These are phyloP conservation scores for Suillus decipiens DNA, from an alignment of 768 basidiomycete genomes.

Conservation along the genomic window DNA sequence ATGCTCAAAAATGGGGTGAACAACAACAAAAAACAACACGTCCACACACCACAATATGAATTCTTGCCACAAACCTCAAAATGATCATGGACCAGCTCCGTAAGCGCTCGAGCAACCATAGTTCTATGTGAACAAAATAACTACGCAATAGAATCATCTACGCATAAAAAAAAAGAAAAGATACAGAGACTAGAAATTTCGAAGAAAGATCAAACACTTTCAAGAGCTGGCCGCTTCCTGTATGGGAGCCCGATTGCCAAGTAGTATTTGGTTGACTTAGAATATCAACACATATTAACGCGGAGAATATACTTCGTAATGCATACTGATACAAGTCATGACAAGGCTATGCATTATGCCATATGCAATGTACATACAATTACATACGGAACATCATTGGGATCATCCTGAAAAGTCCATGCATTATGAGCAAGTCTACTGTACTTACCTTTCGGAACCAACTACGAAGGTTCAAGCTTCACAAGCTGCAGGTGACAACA, in stretches of 20 bases:
- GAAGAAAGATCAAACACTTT: conserved; percentile 54
- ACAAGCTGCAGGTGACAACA: no score
- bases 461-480: no score
- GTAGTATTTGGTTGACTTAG: neutral
- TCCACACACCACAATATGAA: conserved; percentile 10
- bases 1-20: conserved; percentile 8
- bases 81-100: no score
- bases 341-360: no score
- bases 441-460: no score
- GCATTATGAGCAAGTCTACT: no score
- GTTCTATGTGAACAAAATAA: no score
- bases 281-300: neutral
- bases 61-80: neutral
- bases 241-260: neutral
- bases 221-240: conserved; percentile 29
- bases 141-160: conserved; percentile 57
- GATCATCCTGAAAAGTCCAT: no score
- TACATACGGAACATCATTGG: no score
- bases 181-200: conserved; percentile 45
- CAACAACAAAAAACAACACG: conserved; percentile 22
- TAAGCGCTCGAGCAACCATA: neutral
- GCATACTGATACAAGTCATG: no score
- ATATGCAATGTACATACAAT: no score
- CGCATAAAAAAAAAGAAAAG: conserved; percentile 37
- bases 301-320: no score